Conservation (phyloP, 2,329 filamentous ascomycete genomes). For the Penicillium olsonii region DNA sequence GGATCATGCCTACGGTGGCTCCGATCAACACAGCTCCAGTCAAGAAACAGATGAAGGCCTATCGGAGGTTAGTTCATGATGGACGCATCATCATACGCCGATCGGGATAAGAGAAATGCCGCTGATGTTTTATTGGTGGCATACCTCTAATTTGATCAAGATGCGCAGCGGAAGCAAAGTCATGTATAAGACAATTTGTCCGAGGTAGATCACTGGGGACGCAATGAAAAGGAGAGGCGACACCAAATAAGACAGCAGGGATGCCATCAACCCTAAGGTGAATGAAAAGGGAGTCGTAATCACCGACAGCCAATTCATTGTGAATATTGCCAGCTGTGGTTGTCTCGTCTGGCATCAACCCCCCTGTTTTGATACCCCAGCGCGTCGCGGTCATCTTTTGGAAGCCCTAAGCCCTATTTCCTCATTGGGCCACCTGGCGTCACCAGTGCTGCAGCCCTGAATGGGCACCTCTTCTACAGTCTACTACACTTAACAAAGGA, state of each 20-base stretch:
- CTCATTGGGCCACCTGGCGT: conserved; percentile 19
- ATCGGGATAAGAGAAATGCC: background rate
- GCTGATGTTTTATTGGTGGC: background rate
- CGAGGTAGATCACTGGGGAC: conserved; percentile 53
- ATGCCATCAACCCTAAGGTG: conserved; percentile 12
- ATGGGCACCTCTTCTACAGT: too few relatives aligned
- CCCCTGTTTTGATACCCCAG: conserved; percentile 7
- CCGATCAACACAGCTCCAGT: conserved; percentile 66
- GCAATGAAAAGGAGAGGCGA: conserved; percentile 42
- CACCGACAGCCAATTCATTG: conserved; percentile 2
- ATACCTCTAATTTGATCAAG: conserved; percentile 59
- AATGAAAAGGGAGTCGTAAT: conserved; percentile 2
- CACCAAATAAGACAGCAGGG: conserved; percentile 20
- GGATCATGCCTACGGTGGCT: conserved; percentile 60
- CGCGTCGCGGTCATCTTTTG: conserved; percentile 5
- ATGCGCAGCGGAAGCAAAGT: conserved; percentile 53
- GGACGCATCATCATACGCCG: background rate
- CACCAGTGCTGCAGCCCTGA: conserved; percentile 22
- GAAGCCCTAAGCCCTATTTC: conserved; percentile 27
- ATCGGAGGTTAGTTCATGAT: background rate
- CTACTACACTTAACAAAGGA: too few relatives aligned
- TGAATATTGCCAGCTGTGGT: background rate
- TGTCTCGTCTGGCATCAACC: background rate
- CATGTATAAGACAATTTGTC: conserved; percentile 42
- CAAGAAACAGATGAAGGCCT: conserved; percentile 22